These are phyloP conservation scores for Lachnellula subtilissima DNA, from an alignment of 2,329 filamentous ascomycete species.

Conservation along the genomic window DNA sequence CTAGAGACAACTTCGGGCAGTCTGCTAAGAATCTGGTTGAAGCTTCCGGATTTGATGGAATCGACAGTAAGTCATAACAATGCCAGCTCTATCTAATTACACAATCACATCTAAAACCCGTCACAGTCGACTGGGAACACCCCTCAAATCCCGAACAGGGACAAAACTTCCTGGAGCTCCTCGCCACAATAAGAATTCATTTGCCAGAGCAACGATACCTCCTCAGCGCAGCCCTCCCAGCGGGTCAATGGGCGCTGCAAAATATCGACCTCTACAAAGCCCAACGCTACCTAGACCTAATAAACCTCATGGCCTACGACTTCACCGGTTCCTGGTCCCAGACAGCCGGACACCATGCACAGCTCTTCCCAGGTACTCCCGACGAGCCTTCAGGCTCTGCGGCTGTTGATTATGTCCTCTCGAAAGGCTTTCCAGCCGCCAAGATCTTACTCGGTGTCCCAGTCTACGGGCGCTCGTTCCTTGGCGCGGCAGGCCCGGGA, in stretches of 20 bases:
- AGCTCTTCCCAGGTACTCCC: constrained; percentile 57
- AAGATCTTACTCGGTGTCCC: constrained; percentile 75
- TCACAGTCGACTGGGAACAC: constrained; percentile 76
- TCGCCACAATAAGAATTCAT: constrained; percentile 60
- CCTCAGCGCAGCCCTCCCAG: constrained; percentile 68
- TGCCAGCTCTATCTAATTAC: neutral
- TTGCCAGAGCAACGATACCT: constrained; percentile 66
- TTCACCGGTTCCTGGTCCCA: constrained; percentile 68
- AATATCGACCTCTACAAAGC: constrained; percentile 63
- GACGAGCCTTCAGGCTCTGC: constrained; percentile 62
- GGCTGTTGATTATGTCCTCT: constrained; percentile 60
- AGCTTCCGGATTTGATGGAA: constrained; percentile 66
- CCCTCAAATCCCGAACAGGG: constrained; percentile 63
- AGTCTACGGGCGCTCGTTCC: constrained; percentile 70
- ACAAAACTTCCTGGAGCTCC: constrained; percentile 63
- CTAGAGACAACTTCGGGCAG: constrained; percentile 65
- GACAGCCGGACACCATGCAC: constrained; percentile 68
- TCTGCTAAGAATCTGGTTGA: constrained; percentile 64
- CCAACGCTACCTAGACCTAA: constrained; percentile 62
- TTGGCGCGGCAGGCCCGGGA: constrained; percentile 59
- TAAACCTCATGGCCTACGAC: constrained; percentile 80
- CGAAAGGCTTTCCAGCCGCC: constrained; percentile 60
- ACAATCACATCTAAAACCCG: neutral
- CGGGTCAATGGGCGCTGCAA: constrained; percentile 59
- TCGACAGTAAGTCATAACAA: constrained; percentile 60